phyloP scores from a whole-genome alignment of 78 protist genomes.

The Trichosphaerium sp. region DNA sequence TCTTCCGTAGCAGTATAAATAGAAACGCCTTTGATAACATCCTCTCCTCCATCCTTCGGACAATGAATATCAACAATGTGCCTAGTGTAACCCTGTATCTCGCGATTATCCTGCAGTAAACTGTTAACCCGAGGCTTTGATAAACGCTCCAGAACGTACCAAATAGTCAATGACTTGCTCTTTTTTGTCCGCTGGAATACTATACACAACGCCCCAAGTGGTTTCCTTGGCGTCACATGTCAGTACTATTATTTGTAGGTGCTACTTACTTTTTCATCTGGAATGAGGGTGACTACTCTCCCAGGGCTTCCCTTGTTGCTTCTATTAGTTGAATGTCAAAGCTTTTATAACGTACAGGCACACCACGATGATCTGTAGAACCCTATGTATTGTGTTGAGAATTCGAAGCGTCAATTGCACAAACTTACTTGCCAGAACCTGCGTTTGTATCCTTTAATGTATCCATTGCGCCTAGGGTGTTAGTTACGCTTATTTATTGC shows the following conservation, averaged over 20 bases:
- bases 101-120: no score
- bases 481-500: background rate
- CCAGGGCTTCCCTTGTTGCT: slow-evolving; percentile 26
- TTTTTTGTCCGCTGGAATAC: slow-evolving; percentile 15
- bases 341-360: slow-evolving; percentile 12
- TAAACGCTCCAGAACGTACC: no score
- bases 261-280: no score
- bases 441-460: slow-evolving; percentile 38
- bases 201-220: slow-evolving; percentile 46
- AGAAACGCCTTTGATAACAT: slow-evolving; percentile 19
- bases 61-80: slow-evolving; percentile 14
- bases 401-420: no score
- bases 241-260: slow-evolving; percentile 9
- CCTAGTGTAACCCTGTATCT: slow-evolving; percentile 51
- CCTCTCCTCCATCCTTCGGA: background rate
- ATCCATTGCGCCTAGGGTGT: slow-evolving; percentile 12
- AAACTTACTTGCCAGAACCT: slow-evolving; percentile 30
- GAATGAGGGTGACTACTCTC: slow-evolving; percentile 41
- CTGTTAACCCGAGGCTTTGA: no score
- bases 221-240: slow-evolving; percentile 19
- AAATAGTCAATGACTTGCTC: slow-evolving; percentile 19
- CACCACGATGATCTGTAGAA: slow-evolving; percentile 44
- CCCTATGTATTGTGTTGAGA: no score
- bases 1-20: slow-evolving; percentile 27
- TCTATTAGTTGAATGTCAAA: background rate